Evolutionary conservation across 2,329 filamentous ascomycete genomes (phyloP), one percentile per base, ranked within the genome.

Genomic region (Alternaria infectoria): DNA sequence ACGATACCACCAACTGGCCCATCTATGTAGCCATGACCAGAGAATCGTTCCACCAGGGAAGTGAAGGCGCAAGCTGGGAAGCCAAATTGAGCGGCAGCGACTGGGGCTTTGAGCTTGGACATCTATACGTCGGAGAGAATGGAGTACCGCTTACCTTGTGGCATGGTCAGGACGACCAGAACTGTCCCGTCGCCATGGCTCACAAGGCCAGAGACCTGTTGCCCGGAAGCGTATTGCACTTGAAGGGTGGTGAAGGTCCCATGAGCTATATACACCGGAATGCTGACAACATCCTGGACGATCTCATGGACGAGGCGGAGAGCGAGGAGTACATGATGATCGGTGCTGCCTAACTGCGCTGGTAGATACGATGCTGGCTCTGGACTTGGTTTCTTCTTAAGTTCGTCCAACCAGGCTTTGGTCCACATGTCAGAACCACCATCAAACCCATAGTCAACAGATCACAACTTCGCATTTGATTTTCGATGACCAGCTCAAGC

Each of bases 41-140:
- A 55, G 75, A 76, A 43, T 71, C 66, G 6, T 70, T 78, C 15
- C 59, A 62, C 30, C 69, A 72, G 28, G 70, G 77, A 17, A 68
- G 72, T 12, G 65, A 73, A 57, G 76, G 75, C 5, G 66, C 67
- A 13, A 70, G 70, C 21, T 74, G 74, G 71, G 77, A 80, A 45
- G 70, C 73, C 12, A 69, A 66, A 26, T 55, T 80, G 25, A 61
- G 70, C 19, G 72, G 70, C 6, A 68, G 69, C 25, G 65, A 72
- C 2, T 78, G 77, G 77, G 77, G 72, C 5, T 80, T 79, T 50
- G 72, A 75, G 45, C 64, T 80, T 21, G 61, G 68, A 17, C 69
- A 77, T 3, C 58, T 80, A 28, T 51, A 62, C 26, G 63, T 71
- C 21, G 71, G 67, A 12, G 65, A 69, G 10, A 46, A 57, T 4